These are phyloP conservation scores for Mortierella polycephala DNA, from an alignment of 371 early-diverging fungal species.

Conservation along the genomic window DNA sequence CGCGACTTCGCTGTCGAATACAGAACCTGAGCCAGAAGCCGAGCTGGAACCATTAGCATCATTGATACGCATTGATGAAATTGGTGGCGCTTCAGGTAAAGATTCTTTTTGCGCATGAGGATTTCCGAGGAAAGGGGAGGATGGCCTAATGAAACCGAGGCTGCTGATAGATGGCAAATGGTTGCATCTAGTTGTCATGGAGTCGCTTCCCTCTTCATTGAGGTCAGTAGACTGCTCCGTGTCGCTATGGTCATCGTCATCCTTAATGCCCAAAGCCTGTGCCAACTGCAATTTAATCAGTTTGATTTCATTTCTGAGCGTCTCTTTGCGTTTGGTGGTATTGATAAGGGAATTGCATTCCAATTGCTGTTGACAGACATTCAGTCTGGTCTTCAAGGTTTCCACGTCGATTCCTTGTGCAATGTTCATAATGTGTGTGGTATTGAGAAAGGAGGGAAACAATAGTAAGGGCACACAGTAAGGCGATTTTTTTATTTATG, in stretches of 20 bases:
- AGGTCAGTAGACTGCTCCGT: background rate
- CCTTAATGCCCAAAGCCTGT: slow-evolving; percentile 30
- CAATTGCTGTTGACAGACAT: slow-evolving; percentile 38
- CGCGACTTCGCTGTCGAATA: slow-evolving; percentile 9
- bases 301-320: slow-evolving; percentile 25
- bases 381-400: slow-evolving; percentile 21
- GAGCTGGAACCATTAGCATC: slow-evolving; percentile 4
- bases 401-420: slow-evolving; percentile 9
- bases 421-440: slow-evolving; percentile 2
- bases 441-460: background rate
- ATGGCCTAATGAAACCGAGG: slow-evolving; percentile 11
- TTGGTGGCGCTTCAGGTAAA: slow-evolving; percentile 23
- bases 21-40: background rate
- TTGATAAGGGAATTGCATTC: slow-evolving; percentile 31
- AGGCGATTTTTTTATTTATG: background rate
- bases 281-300: slow-evolving; percentile 27
- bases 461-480: too few relatives aligned
- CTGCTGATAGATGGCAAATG: slow-evolving; percentile 12
- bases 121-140: slow-evolving; percentile 4
- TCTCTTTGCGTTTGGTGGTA: slow-evolving; percentile 24
- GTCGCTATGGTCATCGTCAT: slow-evolving; percentile 24
- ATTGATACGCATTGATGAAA: background rate
- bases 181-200: slow-evolving; percentile 3
- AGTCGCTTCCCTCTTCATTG: background rate
- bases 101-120: slow-evolving; percentile 1